phyloP scores from a whole-genome alignment of 257 asterid species.

The Thymus quinquecostatus region DNA sequence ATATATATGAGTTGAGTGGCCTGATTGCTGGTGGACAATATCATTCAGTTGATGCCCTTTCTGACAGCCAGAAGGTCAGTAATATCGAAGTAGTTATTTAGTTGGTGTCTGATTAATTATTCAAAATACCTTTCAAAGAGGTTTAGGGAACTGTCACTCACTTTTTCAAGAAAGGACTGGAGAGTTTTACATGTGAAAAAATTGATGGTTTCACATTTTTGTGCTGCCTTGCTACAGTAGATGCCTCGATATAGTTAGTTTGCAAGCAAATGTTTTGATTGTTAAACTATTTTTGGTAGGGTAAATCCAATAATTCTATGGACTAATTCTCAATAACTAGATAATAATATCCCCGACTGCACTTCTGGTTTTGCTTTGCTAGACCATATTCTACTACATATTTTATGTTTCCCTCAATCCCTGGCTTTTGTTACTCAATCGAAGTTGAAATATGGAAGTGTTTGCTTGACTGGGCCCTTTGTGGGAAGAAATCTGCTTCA shows the following conservation, averaged over 20 bases:
- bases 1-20: conserved; percentile 81
- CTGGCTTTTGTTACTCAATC: background rate
- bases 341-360: background rate
- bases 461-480: background rate
- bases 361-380: conserved; percentile 17
- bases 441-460: background rate
- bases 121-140: background rate
- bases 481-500: conserved; percentile 2
- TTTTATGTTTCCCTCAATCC: background rate
- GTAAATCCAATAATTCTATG: conserved; percentile 1
- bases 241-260: background rate
- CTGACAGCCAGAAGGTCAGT: conserved; percentile 85
- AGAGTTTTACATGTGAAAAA: background rate
- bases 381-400: background rate
- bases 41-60: conserved; percentile 74
- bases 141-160: conserved; percentile 9
- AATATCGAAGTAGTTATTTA: conserved; percentile 19
- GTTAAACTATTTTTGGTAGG: background rate
- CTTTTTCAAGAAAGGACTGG: background rate
- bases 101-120: conserved; percentile 8
- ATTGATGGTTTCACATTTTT: background rate
- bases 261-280: background rate
- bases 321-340: background rate
- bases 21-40: conserved; percentile 74
- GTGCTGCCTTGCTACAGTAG: conserved; percentile 1